Base-by-base conservation (phyloP, 257 asterid genomes). In the Echium plantagineum region DNA sequence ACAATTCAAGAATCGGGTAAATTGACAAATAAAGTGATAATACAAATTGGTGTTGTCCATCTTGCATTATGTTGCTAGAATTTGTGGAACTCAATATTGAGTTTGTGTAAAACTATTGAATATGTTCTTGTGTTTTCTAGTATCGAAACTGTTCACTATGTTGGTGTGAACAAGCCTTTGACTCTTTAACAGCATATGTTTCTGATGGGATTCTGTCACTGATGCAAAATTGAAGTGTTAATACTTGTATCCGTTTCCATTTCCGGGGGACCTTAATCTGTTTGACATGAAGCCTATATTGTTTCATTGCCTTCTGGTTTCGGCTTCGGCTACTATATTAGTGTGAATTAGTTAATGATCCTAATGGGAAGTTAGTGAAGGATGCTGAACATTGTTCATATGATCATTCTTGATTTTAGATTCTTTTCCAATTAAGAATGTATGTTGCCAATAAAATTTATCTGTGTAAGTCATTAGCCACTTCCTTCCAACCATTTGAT, bases 21-120 rank as follows among this genome's bases (percentile, higher is more conserved):
- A 63, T 49, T 72, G 71, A 66, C 69, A 5, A 74, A 69, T 75
- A 75, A 69, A 69, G 66, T 62, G 30, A 55, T 66, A 51, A 68
- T 1, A 57, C 67, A 81, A 70, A 75, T 16, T 70, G 69, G 52
- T 72, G 21, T 66, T 75, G 5, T 70, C 57, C 56, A 60, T 64
- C 20, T 28, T 61, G 48, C 62, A 60, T 57, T 49, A 69, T 57
- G 32, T 19, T 60, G 28, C 21, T 63, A 5, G 24, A 57, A 52
- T 67, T 52, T 65, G 55, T 64, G 71, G 51, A 63, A 30, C 47
- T 38, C 57, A 51, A 31, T 63, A n/a, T 64, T 65, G 65, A 21
- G 15, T 32, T n/a, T 4, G 60, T 54, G 47, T n/a, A 55, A 10
- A 21, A 51, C 10, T 20, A 56, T 60, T 55, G 52, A 38, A 63